A percentile compares a stretch with the other conserved stretches of the same genome.
phyloP scores from a whole-genome alignment of 2,329 filamentous ascomycete genomes.

The Cadophora sp. region DNA sequence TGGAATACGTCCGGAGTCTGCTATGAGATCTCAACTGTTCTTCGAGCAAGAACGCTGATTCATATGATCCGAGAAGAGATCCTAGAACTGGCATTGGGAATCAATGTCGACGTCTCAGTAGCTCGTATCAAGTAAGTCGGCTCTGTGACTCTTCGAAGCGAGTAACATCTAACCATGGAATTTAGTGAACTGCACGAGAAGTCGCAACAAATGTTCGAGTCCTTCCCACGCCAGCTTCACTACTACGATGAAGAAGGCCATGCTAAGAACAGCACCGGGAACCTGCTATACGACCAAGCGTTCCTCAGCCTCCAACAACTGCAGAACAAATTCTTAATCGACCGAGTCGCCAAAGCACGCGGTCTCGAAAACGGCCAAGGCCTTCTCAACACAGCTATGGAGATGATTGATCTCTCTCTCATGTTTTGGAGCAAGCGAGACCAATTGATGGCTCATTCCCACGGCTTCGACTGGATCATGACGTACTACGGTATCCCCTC shows the following conservation, averaged over 20 bases:
- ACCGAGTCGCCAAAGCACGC: slow-evolving; percentile 38
- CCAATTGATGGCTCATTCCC: slow-evolving; percentile 33
- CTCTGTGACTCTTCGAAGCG: background rate
- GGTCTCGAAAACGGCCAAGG: slow-evolving; percentile 34
- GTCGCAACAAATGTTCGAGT: slow-evolving; percentile 31
- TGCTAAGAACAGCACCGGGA: slow-evolving; percentile 33
- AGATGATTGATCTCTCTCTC: slow-evolving; percentile 39
- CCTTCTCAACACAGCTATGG: slow-evolving; percentile 39
- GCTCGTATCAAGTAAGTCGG: slow-evolving; percentile 34
- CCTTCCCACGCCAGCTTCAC: slow-evolving; percentile 34
- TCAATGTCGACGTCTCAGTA: slow-evolving; percentile 36
- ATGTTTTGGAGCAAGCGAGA: slow-evolving; percentile 43
- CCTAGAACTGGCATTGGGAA: slow-evolving; percentile 39
- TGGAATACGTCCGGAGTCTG: slow-evolving; percentile 38
- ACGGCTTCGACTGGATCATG: slow-evolving; percentile 41
- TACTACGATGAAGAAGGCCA: slow-evolving; percentile 33
- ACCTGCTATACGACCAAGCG: slow-evolving; percentile 33
- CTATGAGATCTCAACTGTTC: slow-evolving; percentile 27
- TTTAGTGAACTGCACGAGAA: slow-evolving; percentile 35
- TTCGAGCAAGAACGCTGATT: slow-evolving; percentile 33
- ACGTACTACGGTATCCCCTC: slow-evolving; percentile 39
- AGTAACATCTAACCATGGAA: slow-evolving; percentile 11
- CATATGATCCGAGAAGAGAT: slow-evolving; percentile 40
- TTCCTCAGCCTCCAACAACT: slow-evolving; percentile 34
- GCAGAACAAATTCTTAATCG: slow-evolving; percentile 41